Conservation (phyloP, 2,329 filamentous ascomycete species). For the Hypoxylon sp. region DNA sequence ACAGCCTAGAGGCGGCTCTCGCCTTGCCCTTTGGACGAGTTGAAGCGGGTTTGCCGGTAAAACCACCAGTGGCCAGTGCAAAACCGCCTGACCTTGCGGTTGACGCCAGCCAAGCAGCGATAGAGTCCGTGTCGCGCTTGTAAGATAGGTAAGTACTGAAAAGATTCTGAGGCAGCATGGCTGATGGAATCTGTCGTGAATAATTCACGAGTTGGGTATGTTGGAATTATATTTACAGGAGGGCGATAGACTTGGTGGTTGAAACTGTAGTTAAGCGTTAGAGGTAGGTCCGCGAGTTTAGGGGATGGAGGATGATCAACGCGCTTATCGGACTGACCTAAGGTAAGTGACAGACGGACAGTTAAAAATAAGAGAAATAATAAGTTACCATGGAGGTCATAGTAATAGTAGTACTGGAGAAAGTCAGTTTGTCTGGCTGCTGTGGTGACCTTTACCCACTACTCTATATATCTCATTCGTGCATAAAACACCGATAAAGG, state of each 20-base stretch:
- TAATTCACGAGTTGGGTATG: not conserved
- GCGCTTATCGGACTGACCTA: too few relatives aligned
- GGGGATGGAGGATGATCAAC: too few relatives aligned
- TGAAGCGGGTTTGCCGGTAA: not conserved
- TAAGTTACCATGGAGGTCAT: too few relatives aligned
- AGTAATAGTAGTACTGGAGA: too few relatives aligned
- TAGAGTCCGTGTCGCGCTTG: constrained; percentile 51
- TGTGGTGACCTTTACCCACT: too few relatives aligned
- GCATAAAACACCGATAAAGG: too few relatives aligned
- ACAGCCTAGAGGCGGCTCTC: constrained; percentile 36
- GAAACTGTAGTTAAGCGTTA: not conserved
- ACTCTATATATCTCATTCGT: too few relatives aligned
- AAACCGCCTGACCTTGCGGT: constrained; percentile 50
- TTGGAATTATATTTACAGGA: not conserved
- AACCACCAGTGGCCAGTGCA: constrained; percentile 19
- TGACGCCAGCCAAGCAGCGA: constrained; percentile 53
- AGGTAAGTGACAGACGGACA: too few relatives aligned
- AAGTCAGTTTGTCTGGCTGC: too few relatives aligned
- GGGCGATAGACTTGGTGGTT: not conserved
- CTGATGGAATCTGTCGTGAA: not conserved
- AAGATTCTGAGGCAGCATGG: constrained; percentile 29
- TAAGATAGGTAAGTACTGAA: constrained; percentile 49
- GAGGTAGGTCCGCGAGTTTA: not conserved
- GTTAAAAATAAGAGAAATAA: too few relatives aligned
- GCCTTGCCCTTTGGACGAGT: constrained; percentile 44